Evolutionary conservation across 148 eudicot species (phyloP).

Genomic region (Cornus kousa): DNA sequence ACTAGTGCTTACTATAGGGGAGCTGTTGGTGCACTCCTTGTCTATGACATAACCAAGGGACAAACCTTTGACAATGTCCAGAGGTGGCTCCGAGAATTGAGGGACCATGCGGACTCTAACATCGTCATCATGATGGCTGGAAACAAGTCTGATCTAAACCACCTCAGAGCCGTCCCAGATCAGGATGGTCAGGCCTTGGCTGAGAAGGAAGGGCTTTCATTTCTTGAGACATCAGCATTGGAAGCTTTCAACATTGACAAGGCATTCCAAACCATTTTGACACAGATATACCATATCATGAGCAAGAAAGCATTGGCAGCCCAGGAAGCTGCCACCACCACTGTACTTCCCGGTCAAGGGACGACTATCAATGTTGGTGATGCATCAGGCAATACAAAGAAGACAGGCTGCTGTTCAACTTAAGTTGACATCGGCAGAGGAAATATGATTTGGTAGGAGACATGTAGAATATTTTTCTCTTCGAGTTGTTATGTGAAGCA

Average conservation of each 20-base stretch:
- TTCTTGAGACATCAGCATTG: conserved; percentile 44
- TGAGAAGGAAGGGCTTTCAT: conserved; percentile 41
- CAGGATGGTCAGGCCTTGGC: conserved; percentile 35
- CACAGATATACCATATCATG: conserved; percentile 37
- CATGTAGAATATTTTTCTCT: neutral
- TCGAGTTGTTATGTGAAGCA: conserved; percentile 4
- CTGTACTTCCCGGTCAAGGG: conserved; percentile 39
- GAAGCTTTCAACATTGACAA: conserved; percentile 43
- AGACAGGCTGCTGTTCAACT: conserved; percentile 35
- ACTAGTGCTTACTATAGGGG: conserved; percentile 49
- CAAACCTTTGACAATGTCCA: conserved; percentile 41
- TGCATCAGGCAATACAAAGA: conserved; percentile 24
- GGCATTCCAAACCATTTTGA: conserved; percentile 41
- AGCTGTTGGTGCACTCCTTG: conserved; percentile 44
- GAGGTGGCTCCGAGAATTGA: conserved; percentile 41
- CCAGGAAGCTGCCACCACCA: conserved; percentile 31
- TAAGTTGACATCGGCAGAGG: conserved; percentile 16
- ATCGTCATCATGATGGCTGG: conserved; percentile 49
- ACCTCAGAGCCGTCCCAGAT: conserved; percentile 37
- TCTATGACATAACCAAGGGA: conserved; percentile 44
- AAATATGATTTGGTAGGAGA: conserved; percentile 4
- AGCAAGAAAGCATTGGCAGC: conserved; percentile 52
- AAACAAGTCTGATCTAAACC: conserved; percentile 46
- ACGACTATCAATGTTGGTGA: conserved; percentile 40
- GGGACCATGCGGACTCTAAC: conserved; percentile 49